Evolutionary conservation across 768 basidiomycete species (phyloP).

Genomic region (Termitomyces titanicus): DNA sequence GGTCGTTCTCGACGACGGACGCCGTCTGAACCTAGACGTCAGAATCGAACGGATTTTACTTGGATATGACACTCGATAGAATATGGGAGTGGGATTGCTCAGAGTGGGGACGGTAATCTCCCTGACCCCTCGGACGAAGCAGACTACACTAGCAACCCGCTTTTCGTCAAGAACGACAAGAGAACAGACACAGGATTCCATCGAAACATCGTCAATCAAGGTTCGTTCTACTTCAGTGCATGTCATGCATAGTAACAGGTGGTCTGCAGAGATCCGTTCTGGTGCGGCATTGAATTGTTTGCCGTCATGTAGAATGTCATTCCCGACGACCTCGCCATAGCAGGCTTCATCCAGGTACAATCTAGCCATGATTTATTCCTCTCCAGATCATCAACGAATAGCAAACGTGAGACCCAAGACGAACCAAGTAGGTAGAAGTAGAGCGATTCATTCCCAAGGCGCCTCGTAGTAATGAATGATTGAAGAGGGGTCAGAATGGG

Average conservation of each 20-base stretch:
- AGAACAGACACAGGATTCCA: not conserved
- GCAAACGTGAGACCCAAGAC: no score
- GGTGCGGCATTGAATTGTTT: not conserved
- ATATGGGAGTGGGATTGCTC: constrained; percentile 9
- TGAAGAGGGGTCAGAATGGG: not conserved
- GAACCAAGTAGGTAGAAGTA: no score
- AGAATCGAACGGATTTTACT: constrained; percentile 8
- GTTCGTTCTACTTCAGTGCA: not conserved
- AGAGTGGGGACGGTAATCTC: not conserved
- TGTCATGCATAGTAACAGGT: not conserved
- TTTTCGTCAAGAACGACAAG: not conserved
- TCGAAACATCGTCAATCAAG: not conserved
- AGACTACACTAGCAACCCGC: not conserved
- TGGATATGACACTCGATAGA: not conserved
- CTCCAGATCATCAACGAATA: not conserved
- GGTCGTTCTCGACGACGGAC: constrained; percentile 3
- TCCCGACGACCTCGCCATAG: not conserved
- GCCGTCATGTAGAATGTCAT: not conserved
- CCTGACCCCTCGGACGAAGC: constrained; percentile 12
- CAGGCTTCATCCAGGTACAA: not conserved
- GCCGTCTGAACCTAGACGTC: not conserved
- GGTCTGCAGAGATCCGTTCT: not conserved
- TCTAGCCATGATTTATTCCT: not conserved
- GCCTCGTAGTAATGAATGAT: no score
- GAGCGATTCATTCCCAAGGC: no score